phyloP scores from a whole-genome alignment of 2,329 filamentous ascomycete genomes.

The Colletotrichum noveboracense region DNA sequence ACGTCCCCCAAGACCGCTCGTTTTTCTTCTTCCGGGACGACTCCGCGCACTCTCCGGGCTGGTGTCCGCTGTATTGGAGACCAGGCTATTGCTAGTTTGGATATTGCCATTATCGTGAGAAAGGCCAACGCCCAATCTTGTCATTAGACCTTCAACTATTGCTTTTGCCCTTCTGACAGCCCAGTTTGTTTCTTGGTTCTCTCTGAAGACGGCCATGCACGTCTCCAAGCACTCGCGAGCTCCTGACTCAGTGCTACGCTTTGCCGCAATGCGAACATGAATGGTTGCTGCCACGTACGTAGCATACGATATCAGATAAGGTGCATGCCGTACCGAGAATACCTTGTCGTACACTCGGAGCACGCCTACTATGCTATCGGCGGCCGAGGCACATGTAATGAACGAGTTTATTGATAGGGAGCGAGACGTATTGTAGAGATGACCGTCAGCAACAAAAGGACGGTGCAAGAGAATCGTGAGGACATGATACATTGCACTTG shows the following conservation, averaged over 20 bases:
- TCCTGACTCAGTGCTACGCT: conserved; percentile 41
- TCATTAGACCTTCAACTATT: conserved; percentile 51
- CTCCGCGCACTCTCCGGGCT: neutral
- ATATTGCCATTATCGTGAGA: neutral
- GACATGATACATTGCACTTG: conserved; percentile 52
- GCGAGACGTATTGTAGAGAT: conserved; percentile 47
- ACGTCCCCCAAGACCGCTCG: neutral
- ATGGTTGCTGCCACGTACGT: conserved; percentile 61
- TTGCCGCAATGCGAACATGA: conserved; percentile 54
- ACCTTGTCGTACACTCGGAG: conserved; percentile 48
- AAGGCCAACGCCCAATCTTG: conserved; percentile 40
- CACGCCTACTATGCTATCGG: conserved; percentile 47
- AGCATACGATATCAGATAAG: conserved; percentile 60
- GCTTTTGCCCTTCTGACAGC: conserved; percentile 50
- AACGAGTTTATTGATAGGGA: conserved; percentile 48
- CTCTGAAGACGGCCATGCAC: conserved; percentile 50
- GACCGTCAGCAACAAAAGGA: conserved; percentile 55
- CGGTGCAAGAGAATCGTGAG: conserved; percentile 58
- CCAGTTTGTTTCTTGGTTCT: conserved; percentile 56
- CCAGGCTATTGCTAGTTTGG: neutral
- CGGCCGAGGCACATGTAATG: conserved; percentile 50
- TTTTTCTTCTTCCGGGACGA: neutral
- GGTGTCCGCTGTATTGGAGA: neutral
- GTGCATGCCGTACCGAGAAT: conserved; percentile 51
- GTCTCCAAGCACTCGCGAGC: conserved; percentile 44